Evolutionary conservation across 345 rosid genomes (phyloP).

Genomic region (Eucalyptus fibrosa): DNA sequence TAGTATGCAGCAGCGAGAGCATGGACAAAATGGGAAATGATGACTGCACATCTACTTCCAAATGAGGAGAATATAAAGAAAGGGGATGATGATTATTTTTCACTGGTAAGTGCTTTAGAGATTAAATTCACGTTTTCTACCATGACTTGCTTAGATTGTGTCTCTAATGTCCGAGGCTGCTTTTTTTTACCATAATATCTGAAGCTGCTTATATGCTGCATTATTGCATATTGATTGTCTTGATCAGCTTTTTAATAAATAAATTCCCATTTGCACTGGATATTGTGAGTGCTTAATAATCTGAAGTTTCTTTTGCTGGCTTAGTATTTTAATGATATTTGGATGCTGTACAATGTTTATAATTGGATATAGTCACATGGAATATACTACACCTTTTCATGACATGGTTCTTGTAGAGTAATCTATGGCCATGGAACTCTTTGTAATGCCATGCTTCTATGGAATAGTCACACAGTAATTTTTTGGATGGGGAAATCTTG

Average conservation of each 20-base stretch:
- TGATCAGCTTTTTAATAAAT: background rate
- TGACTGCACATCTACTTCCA: slow-evolving; percentile 81
- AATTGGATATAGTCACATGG: background rate
- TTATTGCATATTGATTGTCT: background rate
- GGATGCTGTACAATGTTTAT: background rate
- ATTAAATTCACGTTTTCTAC: background rate
- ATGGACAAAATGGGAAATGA: slow-evolving; percentile 99
- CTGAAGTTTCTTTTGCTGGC: background rate
- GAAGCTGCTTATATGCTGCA: background rate
- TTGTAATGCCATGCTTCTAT: background rate
- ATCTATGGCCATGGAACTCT: background rate
- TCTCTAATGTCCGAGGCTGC: background rate
- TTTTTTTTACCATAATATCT: background rate
- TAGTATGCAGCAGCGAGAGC: slow-evolving; percentile 93
- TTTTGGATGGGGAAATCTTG: background rate
- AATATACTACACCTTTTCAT: background rate
- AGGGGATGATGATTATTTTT: slow-evolving; percentile 85
- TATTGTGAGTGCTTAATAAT: background rate
- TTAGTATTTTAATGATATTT: background rate
- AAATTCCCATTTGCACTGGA: background rate
- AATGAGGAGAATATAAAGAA: slow-evolving; percentile 67
- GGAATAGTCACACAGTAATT: background rate
- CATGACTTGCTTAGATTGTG: background rate
- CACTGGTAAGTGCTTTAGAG: slow-evolving; percentile 42
- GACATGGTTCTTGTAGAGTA: background rate